Percentiles rank a stretch among this genome's conserved stretches.
phyloP scores from a whole-genome alignment of 768 basidiomycete genomes.

The Crucibulum laeve region DNA sequence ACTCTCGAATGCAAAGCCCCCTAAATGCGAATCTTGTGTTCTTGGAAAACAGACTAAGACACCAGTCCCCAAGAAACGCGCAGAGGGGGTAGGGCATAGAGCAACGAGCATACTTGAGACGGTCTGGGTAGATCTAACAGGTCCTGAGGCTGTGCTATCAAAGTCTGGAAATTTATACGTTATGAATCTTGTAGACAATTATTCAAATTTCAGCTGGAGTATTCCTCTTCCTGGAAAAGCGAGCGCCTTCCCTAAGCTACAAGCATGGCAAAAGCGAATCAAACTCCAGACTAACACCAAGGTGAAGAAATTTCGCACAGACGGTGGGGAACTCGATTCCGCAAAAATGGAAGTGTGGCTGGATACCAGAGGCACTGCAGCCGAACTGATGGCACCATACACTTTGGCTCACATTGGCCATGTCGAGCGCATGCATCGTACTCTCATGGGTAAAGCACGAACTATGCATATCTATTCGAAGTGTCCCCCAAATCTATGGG shows the following conservation, averaged over 20 bases:
- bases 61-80: slow-evolving; percentile 22
- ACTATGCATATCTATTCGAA: slow-evolving; percentile 22
- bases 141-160: slow-evolving; percentile 15
- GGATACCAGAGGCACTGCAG: slow-evolving; percentile 4
- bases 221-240: slow-evolving; percentile 25
- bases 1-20: slow-evolving; percentile 11
- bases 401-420: slow-evolving; percentile 31
- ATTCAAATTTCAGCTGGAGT: slow-evolving; percentile 21
- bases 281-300: slow-evolving; percentile 16
- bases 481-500: slow-evolving; percentile 23
- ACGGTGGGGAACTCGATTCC: slow-evolving; percentile 18
- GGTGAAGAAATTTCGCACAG: slow-evolving; percentile 9
- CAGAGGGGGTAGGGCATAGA: slow-evolving; percentile 17
- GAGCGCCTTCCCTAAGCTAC: slow-evolving; percentile 16
- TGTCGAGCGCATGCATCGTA: slow-evolving; percentile 31
- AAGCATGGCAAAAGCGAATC: slow-evolving; percentile 19
- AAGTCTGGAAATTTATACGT: slow-evolving; percentile 19
- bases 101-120: slow-evolving; percentile 20
- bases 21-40: slow-evolving; percentile 28
- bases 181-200: slow-evolving; percentile 32
- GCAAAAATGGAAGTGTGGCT: slow-evolving; percentile 14
- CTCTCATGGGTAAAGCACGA: slow-evolving; percentile 21
- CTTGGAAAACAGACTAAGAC: slow-evolving; percentile 31
- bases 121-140: slow-evolving; percentile 27
- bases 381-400: slow-evolving; percentile 22